Conservation (phyloP, 108 stramenopile species). For the Nitzschia putrida region DNA sequence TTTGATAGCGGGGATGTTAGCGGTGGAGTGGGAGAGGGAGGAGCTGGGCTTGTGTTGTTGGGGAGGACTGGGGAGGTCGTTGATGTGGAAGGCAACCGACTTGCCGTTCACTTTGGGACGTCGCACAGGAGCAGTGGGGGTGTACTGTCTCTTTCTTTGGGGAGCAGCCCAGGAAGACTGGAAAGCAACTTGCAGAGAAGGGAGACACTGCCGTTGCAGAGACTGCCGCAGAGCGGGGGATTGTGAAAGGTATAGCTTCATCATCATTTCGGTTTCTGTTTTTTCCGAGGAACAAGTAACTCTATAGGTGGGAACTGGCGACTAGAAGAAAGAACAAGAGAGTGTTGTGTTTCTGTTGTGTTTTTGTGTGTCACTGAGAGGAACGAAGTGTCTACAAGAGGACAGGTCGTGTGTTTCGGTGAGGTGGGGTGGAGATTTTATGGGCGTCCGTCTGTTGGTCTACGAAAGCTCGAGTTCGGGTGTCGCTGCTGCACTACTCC, state of each 20-base stretch:
- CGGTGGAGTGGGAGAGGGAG: not conserved
- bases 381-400: too few relatives aligned
- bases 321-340: too few relatives aligned
- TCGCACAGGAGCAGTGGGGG: slow-evolving; percentile 4
- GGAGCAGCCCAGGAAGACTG: slow-evolving; percentile 30
- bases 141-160: slow-evolving; percentile 5
- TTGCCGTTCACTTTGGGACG: slow-evolving; percentile 46
- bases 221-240: slow-evolving; percentile 16
- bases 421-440: too few relatives aligned
- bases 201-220: slow-evolving; percentile 7
- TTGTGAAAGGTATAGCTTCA: not conserved
- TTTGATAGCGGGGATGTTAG: not conserved
- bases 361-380: too few relatives aligned
- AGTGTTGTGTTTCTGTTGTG: too few relatives aligned
- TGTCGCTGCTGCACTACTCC: too few relatives aligned
- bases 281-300: too few relatives aligned
- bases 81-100: slow-evolving; percentile 37
- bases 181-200: not conserved
- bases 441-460: too few relatives aligned
- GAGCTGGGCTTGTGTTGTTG: not conserved
- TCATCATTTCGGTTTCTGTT: too few relatives aligned
- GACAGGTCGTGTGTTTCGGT: too few relatives aligned
- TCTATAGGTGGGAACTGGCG: too few relatives aligned
- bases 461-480: too few relatives aligned
- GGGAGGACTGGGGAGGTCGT: slow-evolving; percentile 26